phyloP scores from a whole-genome alignment of 1,139 yeast genomes.

The Protomyces macrosporus region DNA sequence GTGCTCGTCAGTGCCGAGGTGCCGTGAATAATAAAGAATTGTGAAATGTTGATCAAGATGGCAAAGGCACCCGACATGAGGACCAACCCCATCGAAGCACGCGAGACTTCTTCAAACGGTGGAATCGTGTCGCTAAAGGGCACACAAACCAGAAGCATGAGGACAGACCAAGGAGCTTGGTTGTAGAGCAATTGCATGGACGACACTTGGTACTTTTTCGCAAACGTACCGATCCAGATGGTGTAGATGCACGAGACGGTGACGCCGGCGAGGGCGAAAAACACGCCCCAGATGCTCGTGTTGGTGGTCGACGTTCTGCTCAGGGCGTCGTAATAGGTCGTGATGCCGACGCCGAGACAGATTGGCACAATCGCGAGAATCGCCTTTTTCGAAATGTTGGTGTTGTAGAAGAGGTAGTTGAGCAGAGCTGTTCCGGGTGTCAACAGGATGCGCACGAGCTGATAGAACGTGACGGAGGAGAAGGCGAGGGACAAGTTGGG shows the following conservation, averaged over 20 bases:
- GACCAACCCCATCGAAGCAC: constrained; percentile 7
- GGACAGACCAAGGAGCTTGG: constrained; percentile 20
- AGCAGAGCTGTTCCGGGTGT: constrained; percentile 21
- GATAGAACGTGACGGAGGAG: constrained; percentile 20
- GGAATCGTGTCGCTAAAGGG: constrained; percentile 24
- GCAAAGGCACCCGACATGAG: constrained; percentile 23
- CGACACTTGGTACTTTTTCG: constrained; percentile 18
- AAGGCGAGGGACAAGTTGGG: constrained; percentile 23
- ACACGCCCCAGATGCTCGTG: constrained; percentile 18
- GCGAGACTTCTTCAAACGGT: constrained; percentile 5
- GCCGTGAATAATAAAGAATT: constrained; percentile 24
- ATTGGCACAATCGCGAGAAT: constrained; percentile 11
- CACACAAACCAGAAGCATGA: constrained; percentile 10
- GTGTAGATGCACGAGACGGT: constrained; percentile 22
- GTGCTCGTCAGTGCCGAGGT: constrained; percentile 25
- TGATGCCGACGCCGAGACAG: constrained; percentile 21
- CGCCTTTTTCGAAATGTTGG: constrained; percentile 8
- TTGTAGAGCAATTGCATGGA: constrained; percentile 24
- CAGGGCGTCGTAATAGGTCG: constrained; percentile 22
- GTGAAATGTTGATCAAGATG: constrained; percentile 22
- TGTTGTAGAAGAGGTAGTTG: constrained; percentile 22
- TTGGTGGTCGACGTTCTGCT: constrained; percentile 3
- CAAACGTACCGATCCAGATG: constrained; percentile 24
- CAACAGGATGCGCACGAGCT: constrained; percentile 21
- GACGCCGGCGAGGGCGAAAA: constrained; percentile 21